Base-by-base conservation (phyloP, 192 early-diverging fungal genomes). In the Ramicandelaber brevisporus region DNA sequence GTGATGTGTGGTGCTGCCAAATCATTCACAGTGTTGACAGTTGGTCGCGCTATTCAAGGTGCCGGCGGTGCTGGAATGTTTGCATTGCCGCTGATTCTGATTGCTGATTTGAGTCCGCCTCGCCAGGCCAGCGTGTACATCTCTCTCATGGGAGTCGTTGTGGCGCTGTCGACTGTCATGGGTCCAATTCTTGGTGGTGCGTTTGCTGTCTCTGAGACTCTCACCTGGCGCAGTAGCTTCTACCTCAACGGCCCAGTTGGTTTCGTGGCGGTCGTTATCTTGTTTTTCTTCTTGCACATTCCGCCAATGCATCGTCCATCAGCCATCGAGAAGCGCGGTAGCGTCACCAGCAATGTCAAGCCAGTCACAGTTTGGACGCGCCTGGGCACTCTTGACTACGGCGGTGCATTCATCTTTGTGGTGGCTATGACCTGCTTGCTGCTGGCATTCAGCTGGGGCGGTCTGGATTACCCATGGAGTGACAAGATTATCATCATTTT, bases 361-460 rank as follows among this genome's bases (percentile, higher is more conserved):
- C 48, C 56, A 11, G 48, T 83, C 20, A n/a, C n/a, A n/a, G n/a
- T n/a, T n/a, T n/a, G n/a, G n/a, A n/a, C n/a, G n/a, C n/a, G n/a
- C n/a, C 31, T 77, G 7, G 36, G 46, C 26, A 51, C 62, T n/a
- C 56, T 85, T 18, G 79, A 80, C 43, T 71, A 53, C 36, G 22
- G 58, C 4, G 78, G 78, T 12, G 49, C 50, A 17, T 15, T 47
- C 7, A 16, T 69, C 1, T 40, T 81, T n/a, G 38, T 70, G 26
- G 29, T 41, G 19, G 55, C 63, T 12, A 58, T 67, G 20, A 41
- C 64, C 11, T 55, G 57, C 28, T 34, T 84, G 19, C 47, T 84
- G 9, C 40, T 77, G 15, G 78, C 79, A 0, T 50, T 77, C 21
- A 65, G 61, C 20, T 65, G 63, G 43, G 84, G 80, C 29, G 84